A percentile compares a stretch with the other conserved stretches of the same genome.
phyloP scores from a whole-genome alignment of 2,329 filamentous ascomycete genomes.

The Fusarium sambucinum region DNA sequence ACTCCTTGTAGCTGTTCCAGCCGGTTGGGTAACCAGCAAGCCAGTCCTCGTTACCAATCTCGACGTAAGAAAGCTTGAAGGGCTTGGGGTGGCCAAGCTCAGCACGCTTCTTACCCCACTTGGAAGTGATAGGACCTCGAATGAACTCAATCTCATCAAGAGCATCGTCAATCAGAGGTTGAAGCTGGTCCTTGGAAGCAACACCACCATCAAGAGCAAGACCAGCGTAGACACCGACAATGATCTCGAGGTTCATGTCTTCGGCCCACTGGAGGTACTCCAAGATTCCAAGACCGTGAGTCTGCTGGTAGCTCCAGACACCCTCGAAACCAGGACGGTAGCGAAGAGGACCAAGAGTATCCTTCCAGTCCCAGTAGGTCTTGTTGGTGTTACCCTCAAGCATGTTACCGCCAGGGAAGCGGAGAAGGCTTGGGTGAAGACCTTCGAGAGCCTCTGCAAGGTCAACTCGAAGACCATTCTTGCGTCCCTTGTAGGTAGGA shows the following conservation, averaged over 20 bases:
- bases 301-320: slow-evolving; percentile 72
- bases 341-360: slow-evolving; percentile 66
- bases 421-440: slow-evolving; percentile 68
- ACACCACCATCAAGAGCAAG: slow-evolving; percentile 66
- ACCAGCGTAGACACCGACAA: slow-evolving; percentile 70
- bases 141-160: slow-evolving; percentile 74
- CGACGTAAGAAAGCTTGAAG: slow-evolving; percentile 70
- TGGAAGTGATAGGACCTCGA: slow-evolving; percentile 63
- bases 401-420: slow-evolving; percentile 75
- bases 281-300: slow-evolving; percentile 70
- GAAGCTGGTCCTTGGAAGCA: slow-evolving; percentile 63
- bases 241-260: slow-evolving; percentile 68
- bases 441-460: slow-evolving; percentile 65
- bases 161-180: slow-evolving; percentile 69
- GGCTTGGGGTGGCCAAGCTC: slow-evolving; percentile 71
- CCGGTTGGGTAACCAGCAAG: slow-evolving; percentile 62
- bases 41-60: slow-evolving; percentile 77
- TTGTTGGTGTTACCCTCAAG: slow-evolving; percentile 61
- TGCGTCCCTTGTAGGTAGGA: slow-evolving; percentile 67
- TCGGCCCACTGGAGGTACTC: slow-evolving; percentile 73
- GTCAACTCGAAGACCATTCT: slow-evolving; percentile 69
- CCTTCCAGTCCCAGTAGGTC: slow-evolving; percentile 64
- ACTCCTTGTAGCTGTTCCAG: slow-evolving; percentile 63
- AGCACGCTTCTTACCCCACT: slow-evolving; percentile 69
- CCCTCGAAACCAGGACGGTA: slow-evolving; percentile 67